Conservation (phyloP, 2,329 filamentous ascomycete genomes). For the Colletotrichum echinochloae region DNA sequence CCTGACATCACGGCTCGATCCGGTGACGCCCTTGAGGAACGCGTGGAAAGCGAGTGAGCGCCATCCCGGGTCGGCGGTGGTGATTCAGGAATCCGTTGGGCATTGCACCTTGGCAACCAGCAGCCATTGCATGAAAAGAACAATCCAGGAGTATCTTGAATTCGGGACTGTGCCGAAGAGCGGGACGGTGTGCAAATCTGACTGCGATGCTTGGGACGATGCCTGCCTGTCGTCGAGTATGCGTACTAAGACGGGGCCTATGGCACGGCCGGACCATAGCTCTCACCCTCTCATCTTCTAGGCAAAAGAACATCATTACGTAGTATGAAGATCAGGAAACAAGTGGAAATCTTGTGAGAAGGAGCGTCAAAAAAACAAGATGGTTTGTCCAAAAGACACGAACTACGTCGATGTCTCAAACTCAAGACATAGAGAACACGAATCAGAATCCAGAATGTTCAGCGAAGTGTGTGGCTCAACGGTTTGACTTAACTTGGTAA, state of each 20-base stretch:
- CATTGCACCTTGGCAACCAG: slow-evolving; percentile 43
- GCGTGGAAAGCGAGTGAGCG: slow-evolving; percentile 46
- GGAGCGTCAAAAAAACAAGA: no score
- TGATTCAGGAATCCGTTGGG: slow-evolving; percentile 48
- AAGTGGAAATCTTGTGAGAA: no score
- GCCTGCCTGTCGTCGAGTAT: slow-evolving; percentile 11
- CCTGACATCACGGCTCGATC: slow-evolving; percentile 57
- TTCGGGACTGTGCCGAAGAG: slow-evolving; percentile 46
- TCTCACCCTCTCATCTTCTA: not conserved
- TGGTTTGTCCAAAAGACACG: not conserved
- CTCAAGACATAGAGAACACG: not conserved
- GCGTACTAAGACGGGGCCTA: not conserved
- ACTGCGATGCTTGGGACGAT: slow-evolving; percentile 41
- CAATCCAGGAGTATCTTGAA: slow-evolving; percentile 47
- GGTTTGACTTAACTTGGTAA: no score
- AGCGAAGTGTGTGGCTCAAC: not conserved
- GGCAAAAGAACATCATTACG: not conserved
- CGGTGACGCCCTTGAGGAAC: slow-evolving; percentile 59
- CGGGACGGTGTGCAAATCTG: slow-evolving; percentile 43
- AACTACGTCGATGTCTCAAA: not conserved
- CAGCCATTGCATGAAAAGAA: slow-evolving; percentile 43
- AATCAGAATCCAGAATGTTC: no score
- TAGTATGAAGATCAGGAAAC: fast-evolving
- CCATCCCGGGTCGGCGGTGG: slow-evolving; percentile 47
- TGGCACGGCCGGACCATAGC: slow-evolving; percentile 3